These are phyloP conservation scores for Trichoderma koningii DNA, from an alignment of 2,329 filamentous ascomycete species.

Conservation along the genomic window DNA sequence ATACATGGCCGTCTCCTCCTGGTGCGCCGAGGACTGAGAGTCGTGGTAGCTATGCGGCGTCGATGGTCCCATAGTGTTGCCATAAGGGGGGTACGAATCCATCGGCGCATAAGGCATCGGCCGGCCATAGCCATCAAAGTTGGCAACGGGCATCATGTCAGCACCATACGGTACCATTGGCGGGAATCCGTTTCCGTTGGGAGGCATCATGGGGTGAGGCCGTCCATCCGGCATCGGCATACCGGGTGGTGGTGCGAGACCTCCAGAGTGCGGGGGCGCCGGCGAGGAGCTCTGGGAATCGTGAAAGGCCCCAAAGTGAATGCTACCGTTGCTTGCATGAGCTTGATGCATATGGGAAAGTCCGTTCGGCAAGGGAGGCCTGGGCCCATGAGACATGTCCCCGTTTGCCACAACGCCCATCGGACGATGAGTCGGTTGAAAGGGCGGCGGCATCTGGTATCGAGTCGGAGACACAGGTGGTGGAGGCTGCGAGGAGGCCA, in stretches of 20 bases:
- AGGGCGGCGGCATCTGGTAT: slow-evolving; percentile 50
- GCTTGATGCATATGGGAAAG: slow-evolving; percentile 48
- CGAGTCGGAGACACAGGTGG: slow-evolving; percentile 40
- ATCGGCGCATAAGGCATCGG: slow-evolving; percentile 41
- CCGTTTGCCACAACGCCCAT: slow-evolving; percentile 39
- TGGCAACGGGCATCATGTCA: slow-evolving; percentile 41
- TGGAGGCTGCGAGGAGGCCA: slow-evolving; percentile 34
- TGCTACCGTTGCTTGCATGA: slow-evolving; percentile 57
- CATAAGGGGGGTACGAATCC: slow-evolving; percentile 41
- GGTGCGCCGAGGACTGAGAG: slow-evolving; percentile 58
- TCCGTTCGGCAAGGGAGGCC: slow-evolving; percentile 40
- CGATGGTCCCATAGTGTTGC: slow-evolving; percentile 52
- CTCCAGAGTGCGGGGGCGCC: slow-evolving; percentile 51
- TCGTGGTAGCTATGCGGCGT: slow-evolving; percentile 64
- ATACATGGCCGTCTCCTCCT: slow-evolving; percentile 48
- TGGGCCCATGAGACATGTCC: slow-evolving; percentile 38
- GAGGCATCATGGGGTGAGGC: slow-evolving; percentile 39
- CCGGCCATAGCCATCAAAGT: slow-evolving; percentile 44
- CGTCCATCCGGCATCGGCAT: slow-evolving; percentile 42
- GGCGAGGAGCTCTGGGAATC: slow-evolving; percentile 62
- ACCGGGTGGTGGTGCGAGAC: slow-evolving; percentile 53
- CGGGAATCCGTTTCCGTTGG: slow-evolving; percentile 41
- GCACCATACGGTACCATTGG: slow-evolving; percentile 43
- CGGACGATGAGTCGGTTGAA: slow-evolving; percentile 42
- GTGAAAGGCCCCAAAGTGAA: slow-evolving; percentile 58